phyloP scores from a whole-genome alignment of 257 asterid species.

The Prunella vulgaris region DNA sequence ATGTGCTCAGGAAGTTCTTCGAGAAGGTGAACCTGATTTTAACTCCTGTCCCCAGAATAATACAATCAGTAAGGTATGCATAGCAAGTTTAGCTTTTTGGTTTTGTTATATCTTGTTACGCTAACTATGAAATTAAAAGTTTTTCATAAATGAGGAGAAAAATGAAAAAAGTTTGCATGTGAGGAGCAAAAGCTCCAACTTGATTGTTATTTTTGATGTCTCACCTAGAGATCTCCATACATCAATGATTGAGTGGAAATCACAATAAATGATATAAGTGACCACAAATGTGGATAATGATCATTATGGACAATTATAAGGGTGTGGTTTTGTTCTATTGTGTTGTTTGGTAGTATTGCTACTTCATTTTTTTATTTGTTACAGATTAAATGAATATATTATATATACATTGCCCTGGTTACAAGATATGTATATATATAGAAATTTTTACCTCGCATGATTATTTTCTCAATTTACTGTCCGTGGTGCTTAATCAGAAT shows the following conservation, averaged over 20 bases:
- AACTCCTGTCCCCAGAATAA: constrained; percentile 36
- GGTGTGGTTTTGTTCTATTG: too few species aligned
- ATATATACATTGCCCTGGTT: neutral
- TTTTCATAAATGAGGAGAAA: neutral
- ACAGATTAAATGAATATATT: neutral
- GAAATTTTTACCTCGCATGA: too few species aligned
- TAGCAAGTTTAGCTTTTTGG: neutral
- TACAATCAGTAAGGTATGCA: constrained; percentile 57
- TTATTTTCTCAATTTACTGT: neutral
- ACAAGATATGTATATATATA: neutral
- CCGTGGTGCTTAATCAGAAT: neutral
- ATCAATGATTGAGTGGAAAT: neutral
- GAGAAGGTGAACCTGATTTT: constrained; percentile 43
- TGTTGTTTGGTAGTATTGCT: neutral
- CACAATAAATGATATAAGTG: too few species aligned
- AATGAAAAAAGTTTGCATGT: neutral
- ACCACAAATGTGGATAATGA: neutral
- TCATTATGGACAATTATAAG: too few species aligned
- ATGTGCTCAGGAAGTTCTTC: constrained; percentile 68
- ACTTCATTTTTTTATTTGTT: neutral
- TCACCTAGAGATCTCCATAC: neutral
- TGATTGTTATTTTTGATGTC: neutral
- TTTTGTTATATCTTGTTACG: neutral
- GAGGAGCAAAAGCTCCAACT: neutral
- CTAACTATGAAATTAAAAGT: neutral